phyloP scores from a whole-genome alignment of 2,329 filamentous ascomycete genomes.

The Cylindrodendrum hubeiense region DNA sequence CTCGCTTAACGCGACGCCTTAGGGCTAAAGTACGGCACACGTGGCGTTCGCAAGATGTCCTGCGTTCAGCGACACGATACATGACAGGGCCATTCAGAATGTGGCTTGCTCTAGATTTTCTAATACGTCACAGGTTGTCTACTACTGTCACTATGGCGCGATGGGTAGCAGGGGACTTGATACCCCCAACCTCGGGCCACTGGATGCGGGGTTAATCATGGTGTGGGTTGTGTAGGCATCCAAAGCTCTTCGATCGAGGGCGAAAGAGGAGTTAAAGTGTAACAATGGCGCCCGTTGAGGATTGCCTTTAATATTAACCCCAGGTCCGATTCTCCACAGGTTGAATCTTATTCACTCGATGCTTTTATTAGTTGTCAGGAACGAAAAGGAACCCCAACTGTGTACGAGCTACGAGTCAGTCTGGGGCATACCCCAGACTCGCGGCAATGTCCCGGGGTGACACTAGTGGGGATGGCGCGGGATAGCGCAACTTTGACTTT shows the following conservation, averaged over 20 bases:
- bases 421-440: not conserved
- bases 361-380: not conserved
- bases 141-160: not conserved
- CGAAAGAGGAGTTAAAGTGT: not conserved
- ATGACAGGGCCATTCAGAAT: too few relatives aligned
- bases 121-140: too few relatives aligned
- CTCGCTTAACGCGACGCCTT: too few relatives aligned
- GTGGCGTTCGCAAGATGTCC: too few relatives aligned
- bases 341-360: not conserved
- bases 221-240: not conserved
- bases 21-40: too few relatives aligned
- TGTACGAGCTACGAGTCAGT: not conserved
- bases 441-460: not conserved
- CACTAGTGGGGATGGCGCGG: not conserved
- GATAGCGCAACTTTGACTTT: not conserved
- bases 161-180: not conserved
- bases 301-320: too few relatives aligned
- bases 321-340: not conserved
- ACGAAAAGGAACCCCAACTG: not conserved
- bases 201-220: not conserved
- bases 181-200: not conserved
- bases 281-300: not conserved
- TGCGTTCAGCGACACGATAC: too few relatives aligned
- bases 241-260: not conserved
- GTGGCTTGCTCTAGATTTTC: too few relatives aligned